phyloP scores from a whole-genome alignment of 2,329 filamentous ascomycete species.

The Trichoderma citrinoviride region DNA sequence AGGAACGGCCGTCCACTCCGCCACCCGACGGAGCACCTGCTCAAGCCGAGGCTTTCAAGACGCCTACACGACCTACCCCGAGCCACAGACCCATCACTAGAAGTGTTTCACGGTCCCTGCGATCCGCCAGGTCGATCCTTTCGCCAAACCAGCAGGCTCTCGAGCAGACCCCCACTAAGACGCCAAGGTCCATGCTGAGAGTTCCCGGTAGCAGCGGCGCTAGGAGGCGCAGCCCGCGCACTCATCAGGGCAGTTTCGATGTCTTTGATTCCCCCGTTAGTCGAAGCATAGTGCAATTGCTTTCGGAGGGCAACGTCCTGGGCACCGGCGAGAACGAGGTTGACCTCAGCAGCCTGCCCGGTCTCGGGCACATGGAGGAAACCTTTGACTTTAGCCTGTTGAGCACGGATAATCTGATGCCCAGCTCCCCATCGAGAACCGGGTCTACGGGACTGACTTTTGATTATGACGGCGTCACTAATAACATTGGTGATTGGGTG shows the following conservation, averaged over 20 bases:
- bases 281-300: slow-evolving; percentile 60
- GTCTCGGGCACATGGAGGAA: slow-evolving; percentile 38
- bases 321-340: slow-evolving; percentile 43
- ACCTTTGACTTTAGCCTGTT: slow-evolving; percentile 50
- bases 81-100: slow-evolving; percentile 60
- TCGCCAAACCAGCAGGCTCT: slow-evolving; percentile 46
- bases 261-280: slow-evolving; percentile 58
- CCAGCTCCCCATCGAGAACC: slow-evolving; percentile 47
- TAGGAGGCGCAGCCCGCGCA: slow-evolving; percentile 45
- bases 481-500: slow-evolving; percentile 34
- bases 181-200: slow-evolving; percentile 34
- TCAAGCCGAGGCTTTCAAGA: slow-evolving; percentile 54
- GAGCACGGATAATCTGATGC: slow-evolving; percentile 46
- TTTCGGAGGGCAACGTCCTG: slow-evolving; percentile 55
- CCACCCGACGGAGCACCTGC: slow-evolving; percentile 45
- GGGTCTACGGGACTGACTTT: slow-evolving; percentile 33
- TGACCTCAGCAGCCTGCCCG: slow-evolving; percentile 42
- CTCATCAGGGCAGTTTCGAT: slow-evolving; percentile 39
- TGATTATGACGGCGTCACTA: slow-evolving; percentile 33
- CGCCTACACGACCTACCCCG: slow-evolving; percentile 60
- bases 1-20: slow-evolving; percentile 49
- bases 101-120: slow-evolving; percentile 57
- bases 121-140: slow-evolving; percentile 43
- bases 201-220: slow-evolving; percentile 34
- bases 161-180: slow-evolving; percentile 51